These are phyloP conservation scores for Puccinia coronata DNA, from an alignment of 1,284 basidiomycete genomes.

Conservation along the genomic window DNA sequence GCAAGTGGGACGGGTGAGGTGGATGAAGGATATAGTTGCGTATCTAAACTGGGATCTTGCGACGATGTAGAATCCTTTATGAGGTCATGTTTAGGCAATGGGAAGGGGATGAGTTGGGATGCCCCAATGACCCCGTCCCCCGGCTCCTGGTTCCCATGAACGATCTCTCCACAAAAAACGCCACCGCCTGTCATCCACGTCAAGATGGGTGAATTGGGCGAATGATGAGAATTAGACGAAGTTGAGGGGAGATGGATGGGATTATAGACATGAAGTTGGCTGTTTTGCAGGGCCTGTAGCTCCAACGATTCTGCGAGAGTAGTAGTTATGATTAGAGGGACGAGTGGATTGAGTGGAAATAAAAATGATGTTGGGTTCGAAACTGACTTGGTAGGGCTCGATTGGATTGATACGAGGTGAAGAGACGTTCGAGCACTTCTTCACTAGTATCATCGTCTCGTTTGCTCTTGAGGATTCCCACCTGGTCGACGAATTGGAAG, in stretches of 20 bases:
- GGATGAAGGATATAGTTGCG: slow-evolving; percentile 60
- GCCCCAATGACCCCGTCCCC: slow-evolving; percentile 76
- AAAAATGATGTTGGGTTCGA: background rate
- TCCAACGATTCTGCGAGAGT: slow-evolving; percentile 40
- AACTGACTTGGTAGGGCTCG: slow-evolving; percentile 37
- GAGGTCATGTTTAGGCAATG: slow-evolving; percentile 39
- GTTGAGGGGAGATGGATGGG: slow-evolving; percentile 5
- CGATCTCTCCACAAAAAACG: slow-evolving; percentile 68
- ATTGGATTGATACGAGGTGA: slow-evolving; percentile 36
- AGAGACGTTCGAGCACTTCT: slow-evolving; percentile 35
- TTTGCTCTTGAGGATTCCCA: slow-evolving; percentile 38
- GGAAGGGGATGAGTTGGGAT: slow-evolving; percentile 62
- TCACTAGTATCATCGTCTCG: slow-evolving; percentile 34
- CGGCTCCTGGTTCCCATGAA: slow-evolving; percentile 55
- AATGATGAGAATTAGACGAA: background rate
- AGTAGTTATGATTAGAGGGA: background rate
- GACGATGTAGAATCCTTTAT: background rate
- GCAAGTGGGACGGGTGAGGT: slow-evolving; percentile 72
- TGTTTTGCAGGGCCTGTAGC: slow-evolving; percentile 63
- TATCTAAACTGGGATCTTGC: background rate
- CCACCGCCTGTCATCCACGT: slow-evolving; percentile 67
- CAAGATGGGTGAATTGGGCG: slow-evolving; percentile 40
- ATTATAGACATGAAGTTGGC: slow-evolving; percentile 57
- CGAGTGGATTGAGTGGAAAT: background rate
- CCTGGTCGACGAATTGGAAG: slow-evolving; percentile 58